Percentiles rank a stretch among this genome's conserved stretches.
Evolutionary conservation across 108 stramenopile species (phyloP).

Genomic region (Parietichytrium sp.): DNA sequence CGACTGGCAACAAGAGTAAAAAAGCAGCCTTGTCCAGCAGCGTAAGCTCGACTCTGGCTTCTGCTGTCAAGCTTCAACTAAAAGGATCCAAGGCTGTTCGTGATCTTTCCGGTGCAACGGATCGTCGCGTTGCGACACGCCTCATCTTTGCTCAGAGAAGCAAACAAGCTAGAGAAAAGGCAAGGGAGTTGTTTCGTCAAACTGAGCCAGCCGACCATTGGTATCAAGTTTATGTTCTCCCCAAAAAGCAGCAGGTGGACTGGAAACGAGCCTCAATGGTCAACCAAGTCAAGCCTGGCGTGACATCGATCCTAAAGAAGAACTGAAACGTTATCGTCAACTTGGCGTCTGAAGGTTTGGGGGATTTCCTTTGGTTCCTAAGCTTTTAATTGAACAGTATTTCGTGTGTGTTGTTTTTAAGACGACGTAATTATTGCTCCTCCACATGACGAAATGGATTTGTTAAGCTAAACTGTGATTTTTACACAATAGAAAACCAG

Average conservation of each 20-base stretch:
- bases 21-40: not conserved
- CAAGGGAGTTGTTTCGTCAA: not conserved
- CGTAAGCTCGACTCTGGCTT: not conserved
- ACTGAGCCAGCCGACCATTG: constrained; percentile 4
- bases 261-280: no score
- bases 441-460: no score
- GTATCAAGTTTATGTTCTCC: not conserved
- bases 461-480: no score
- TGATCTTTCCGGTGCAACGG: not conserved
- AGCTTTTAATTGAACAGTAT: no score
- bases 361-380: no score
- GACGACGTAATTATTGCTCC: no score
- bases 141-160: not conserved
- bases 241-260: not conserved
- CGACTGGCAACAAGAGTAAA: not conserved
- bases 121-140: not conserved
- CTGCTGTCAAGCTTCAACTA: constrained; percentile 31
- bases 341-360: no score
- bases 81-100: constrained; percentile 12
- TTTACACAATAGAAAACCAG: no score
- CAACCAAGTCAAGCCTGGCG: no score
- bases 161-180: not conserved
- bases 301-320: no score
- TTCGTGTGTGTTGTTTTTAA: no score
- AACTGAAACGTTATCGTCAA: no score